Percentiles rank a stretch among this genome's conserved stretches.
phyloP scores from a whole-genome alignment of 2,329 filamentous ascomycete species.

The Penicillium sclerotigenum region DNA sequence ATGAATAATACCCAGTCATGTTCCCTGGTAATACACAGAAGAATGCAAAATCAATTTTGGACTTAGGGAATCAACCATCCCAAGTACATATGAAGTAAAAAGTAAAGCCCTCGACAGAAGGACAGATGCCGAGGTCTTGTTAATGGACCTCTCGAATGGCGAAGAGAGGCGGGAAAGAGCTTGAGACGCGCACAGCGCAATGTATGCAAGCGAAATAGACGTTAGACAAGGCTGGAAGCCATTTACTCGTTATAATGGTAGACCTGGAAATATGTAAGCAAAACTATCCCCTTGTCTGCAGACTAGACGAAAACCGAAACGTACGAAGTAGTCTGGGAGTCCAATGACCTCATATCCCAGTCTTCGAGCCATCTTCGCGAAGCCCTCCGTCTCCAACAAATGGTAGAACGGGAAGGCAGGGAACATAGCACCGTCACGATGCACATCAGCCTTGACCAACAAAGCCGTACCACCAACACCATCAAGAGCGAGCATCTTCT shows the following conservation, averaged over 20 bases:
- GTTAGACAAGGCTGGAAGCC: neutral
- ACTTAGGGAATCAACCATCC: neutral
- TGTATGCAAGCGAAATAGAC: neutral
- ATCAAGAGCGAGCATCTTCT: conserved; percentile 72
- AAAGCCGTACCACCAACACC: conserved; percentile 91
- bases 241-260: conserved; percentile 84
- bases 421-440: conserved; percentile 98
- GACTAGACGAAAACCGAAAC: neutral
- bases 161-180: neutral
- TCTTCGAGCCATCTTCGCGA: conserved; percentile 92
- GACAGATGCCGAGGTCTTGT: neutral
- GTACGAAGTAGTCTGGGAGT: conserved; percentile 94
- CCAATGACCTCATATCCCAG: conserved; percentile 82
- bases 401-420: conserved; percentile 95
- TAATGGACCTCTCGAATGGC: neutral
- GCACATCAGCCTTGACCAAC: conserved; percentile 93
- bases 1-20: conserved; percentile 4
- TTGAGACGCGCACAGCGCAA: neutral
- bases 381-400: conserved; percentile 95
- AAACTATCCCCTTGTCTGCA: neutral
- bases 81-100: conserved; percentile 2
- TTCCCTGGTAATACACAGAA: conserved; percentile 5
- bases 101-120: neutral
- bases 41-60: conserved; percentile 2
- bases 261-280: conserved; percentile 53